Base-by-base conservation (phyloP, 371 early-diverging fungal genomes). In the Rhizopus stolonifer region DNA sequence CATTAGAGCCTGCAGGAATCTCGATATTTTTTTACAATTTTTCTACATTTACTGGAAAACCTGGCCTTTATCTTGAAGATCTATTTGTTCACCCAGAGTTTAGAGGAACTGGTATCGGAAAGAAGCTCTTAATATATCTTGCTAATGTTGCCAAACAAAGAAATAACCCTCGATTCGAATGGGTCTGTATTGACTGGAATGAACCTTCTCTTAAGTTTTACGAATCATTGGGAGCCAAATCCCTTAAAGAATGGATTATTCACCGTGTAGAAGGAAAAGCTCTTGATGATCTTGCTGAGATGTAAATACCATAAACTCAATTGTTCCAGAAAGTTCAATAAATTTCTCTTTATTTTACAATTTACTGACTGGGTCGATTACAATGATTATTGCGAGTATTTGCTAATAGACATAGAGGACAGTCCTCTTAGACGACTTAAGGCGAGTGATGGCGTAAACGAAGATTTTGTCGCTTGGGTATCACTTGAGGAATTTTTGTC, bases 21-120 rank as follows among this genome's bases (percentile, higher is more conserved):
- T 90, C 91, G 8, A 72, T 93, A 36, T 93, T 81, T 61, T 92
- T 91, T 61, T 81, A 82, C 70, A 93, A 91, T 74, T 93, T 87
- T 52, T 86, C 87, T 21, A 87, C 91, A 0, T 91, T 86, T 68
- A 54, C 79, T 5, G 89, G 87, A 2, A 59, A 70, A 22, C 91
- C 89, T 1, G 92, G 94, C 14, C 62, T 93, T 10, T 92, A 92
- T 67, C 70, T 93, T 7, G 92, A 93, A 60, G 94, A 92, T 64
- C 70, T 93, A 31, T 89, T 82, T 69, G 88, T 93, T 21, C 49
- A 67, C 17, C 67, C 72, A 39, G 84, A 85, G 40, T 85, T 63
- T 46, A 80, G 93, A n/a, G 85, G 84, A 0, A 55, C 69, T 32
- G 87, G 90, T 11, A 68, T 91, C n/a, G 93, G 93, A 8, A 86